phyloP scores from a whole-genome alignment of 1,139 yeast genomes.

The Sugiyamaella sp. region DNA sequence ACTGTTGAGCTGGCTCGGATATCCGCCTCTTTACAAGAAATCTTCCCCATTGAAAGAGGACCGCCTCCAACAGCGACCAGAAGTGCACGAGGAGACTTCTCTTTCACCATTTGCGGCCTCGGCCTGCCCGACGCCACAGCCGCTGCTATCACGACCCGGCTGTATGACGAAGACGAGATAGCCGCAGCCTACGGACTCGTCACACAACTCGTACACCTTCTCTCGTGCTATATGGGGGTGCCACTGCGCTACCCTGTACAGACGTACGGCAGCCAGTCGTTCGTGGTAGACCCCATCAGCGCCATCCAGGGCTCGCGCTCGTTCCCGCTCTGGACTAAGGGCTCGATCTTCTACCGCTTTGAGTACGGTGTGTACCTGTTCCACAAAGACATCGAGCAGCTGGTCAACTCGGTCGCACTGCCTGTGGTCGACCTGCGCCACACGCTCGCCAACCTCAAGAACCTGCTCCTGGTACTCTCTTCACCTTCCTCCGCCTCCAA shows the following conservation, averaged over 20 bases:
- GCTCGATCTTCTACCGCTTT: constrained; percentile 52
- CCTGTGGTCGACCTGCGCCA: constrained; percentile 44
- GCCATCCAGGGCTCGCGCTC: constrained; percentile 48
- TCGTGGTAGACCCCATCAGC: constrained; percentile 54
- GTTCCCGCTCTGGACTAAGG: constrained; percentile 54
- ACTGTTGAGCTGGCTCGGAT: constrained; percentile 35
- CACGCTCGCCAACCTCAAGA: constrained; percentile 47
- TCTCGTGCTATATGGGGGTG: constrained; percentile 50
- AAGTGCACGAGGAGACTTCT: constrained; percentile 35
- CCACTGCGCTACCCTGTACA: constrained; percentile 56
- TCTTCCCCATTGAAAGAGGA: constrained; percentile 45
- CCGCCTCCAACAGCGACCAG: constrained; percentile 17
- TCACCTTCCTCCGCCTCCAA: constrained; percentile 5
- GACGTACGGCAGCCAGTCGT: constrained; percentile 55
- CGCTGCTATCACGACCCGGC: constrained; percentile 30
- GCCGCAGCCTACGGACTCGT: constrained; percentile 56
- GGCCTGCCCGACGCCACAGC: constrained; percentile 32
- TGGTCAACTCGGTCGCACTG: constrained; percentile 45
- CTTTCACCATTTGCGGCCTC: constrained; percentile 45
- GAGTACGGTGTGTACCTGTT: constrained; percentile 56
- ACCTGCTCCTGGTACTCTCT: constrained; percentile 41
- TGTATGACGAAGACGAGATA: constrained; percentile 44
- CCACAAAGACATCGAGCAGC: constrained; percentile 54
- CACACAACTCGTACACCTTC: constrained; percentile 48
- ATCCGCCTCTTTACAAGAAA: constrained; percentile 33